These are phyloP conservation scores for Syzygium grande DNA, from an alignment of 345 rosid species.

Conservation along the genomic window DNA sequence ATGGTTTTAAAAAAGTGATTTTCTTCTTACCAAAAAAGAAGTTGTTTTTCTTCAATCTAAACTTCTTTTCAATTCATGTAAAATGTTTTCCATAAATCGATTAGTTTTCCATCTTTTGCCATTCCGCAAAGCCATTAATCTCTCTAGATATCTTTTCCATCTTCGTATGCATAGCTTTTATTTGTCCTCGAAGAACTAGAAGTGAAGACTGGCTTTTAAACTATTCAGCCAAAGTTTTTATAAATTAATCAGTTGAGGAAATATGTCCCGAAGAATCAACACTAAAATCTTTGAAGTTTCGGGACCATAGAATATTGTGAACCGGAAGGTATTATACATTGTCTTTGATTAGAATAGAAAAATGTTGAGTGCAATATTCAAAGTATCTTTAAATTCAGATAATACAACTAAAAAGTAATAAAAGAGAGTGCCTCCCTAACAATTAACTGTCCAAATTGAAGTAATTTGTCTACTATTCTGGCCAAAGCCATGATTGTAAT, in stretches of 20 bases:
- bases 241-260: too few species aligned
- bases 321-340: not conserved
- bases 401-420: not conserved
- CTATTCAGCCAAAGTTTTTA: too few species aligned
- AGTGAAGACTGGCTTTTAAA: not conserved
- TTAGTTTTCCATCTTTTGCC: too few species aligned
- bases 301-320: not conserved
- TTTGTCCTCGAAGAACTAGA: not conserved
- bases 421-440: not conserved
- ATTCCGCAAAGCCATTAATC: not conserved
- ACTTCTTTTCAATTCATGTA: too few species aligned
- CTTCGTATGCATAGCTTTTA: not conserved
- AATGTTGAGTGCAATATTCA: not conserved
- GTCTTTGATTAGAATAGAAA: not conserved
- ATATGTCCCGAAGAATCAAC: too few species aligned
- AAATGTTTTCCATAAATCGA: too few species aligned
- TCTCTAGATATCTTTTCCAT: not conserved
- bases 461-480: not conserved
- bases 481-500: not conserved
- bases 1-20: too few species aligned
- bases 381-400: not conserved
- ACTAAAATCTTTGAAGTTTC: not conserved
- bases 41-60: too few species aligned
- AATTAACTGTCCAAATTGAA: not conserved
- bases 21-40: too few species aligned